These are phyloP conservation scores for Trichophyton schoenleinii DNA, from an alignment of 2,329 filamentous ascomycete genomes.

Conservation along the genomic window DNA sequence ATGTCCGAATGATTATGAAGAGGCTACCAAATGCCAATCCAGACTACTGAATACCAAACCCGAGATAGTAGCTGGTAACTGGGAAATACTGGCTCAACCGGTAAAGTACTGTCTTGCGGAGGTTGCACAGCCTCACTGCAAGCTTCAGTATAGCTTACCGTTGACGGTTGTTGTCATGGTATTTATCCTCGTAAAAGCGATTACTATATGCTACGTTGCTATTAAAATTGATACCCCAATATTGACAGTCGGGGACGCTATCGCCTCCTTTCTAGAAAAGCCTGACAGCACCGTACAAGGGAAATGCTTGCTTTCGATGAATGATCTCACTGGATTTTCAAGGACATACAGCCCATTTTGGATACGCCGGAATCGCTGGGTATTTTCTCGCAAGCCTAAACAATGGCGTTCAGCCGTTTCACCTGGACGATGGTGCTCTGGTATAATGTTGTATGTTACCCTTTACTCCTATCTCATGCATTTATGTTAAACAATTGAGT, in stretches of 20 bases:
- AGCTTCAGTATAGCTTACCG: conserved; percentile 13
- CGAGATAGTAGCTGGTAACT: not conserved
- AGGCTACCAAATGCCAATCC: not conserved
- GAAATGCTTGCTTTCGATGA: conserved; percentile 16
- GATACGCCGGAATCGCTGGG: not conserved
- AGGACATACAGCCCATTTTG: not conserved
- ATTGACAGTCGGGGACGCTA: conserved; percentile 26
- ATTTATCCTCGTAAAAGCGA: conserved; percentile 15
- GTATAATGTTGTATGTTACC: not conserved
- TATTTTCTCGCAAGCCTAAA: conserved; percentile 2
- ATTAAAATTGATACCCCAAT: conserved; percentile 9
- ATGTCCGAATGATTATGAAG: not conserved
- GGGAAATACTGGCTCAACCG: not conserved
- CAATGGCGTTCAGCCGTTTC: not conserved
- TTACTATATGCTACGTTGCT: conserved; percentile 6
- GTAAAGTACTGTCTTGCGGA: conserved; percentile 4
- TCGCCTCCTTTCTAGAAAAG: conserved; percentile 25
- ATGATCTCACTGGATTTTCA: not conserved
- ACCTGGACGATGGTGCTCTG: not conserved
- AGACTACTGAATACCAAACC: not conserved
- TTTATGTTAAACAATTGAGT: not conserved
- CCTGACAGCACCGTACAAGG: conserved; percentile 21
- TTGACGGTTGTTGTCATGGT: conserved; percentile 14
- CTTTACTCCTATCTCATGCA: not conserved
- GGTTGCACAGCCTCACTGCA: conserved; percentile 14